phyloP scores from a whole-genome alignment of 495 filamentous ascomycete genomes.

The Xylaria cubensis region DNA sequence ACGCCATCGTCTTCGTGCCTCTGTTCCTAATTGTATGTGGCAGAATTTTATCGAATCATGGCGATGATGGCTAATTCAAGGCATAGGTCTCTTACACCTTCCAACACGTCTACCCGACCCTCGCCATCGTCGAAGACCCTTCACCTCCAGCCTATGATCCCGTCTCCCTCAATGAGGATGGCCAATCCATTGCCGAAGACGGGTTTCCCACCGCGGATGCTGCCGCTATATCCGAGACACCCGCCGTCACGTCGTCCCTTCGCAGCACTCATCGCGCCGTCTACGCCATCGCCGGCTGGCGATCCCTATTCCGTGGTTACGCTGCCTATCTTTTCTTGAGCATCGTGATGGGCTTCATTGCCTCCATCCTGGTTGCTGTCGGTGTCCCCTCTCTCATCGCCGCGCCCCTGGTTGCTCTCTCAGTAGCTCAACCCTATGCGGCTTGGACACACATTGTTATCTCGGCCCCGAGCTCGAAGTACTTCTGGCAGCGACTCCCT shows the following conservation, averaged over 20 bases:
- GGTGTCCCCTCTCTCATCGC: constrained; percentile 43
- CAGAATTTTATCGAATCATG: background rate
- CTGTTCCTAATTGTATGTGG: constrained; percentile 43
- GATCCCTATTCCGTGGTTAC: constrained; percentile 50
- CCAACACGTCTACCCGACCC: constrained; percentile 47
- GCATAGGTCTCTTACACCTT: constrained; percentile 50
- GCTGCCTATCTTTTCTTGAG: constrained; percentile 34
- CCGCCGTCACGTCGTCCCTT: constrained; percentile 51
- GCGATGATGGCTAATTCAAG: constrained; percentile 26
- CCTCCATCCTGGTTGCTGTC: constrained; percentile 30
- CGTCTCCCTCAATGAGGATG: constrained; percentile 45
- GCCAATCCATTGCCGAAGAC: constrained; percentile 36
- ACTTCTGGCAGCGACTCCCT: constrained; percentile 54
- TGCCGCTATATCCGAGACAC: constrained; percentile 33
- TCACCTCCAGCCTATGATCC: constrained; percentile 55
- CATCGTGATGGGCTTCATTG: constrained; percentile 29
- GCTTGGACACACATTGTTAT: constrained; percentile 56
- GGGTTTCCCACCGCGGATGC: constrained; percentile 35
- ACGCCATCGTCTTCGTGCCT: constrained; percentile 50
- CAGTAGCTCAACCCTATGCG: constrained; percentile 46
- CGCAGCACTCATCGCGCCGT: constrained; percentile 51
- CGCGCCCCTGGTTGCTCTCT: constrained; percentile 42
- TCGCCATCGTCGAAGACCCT: constrained; percentile 59
- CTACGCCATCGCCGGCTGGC: constrained; percentile 45
- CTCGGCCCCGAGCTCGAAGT: constrained; percentile 43